Percentiles rank a stretch among this genome's conserved stretches.
These are phyloP conservation scores for Podospora didyma DNA, from an alignment of 495 filamentous ascomycete genomes.

Conservation along the genomic window DNA sequence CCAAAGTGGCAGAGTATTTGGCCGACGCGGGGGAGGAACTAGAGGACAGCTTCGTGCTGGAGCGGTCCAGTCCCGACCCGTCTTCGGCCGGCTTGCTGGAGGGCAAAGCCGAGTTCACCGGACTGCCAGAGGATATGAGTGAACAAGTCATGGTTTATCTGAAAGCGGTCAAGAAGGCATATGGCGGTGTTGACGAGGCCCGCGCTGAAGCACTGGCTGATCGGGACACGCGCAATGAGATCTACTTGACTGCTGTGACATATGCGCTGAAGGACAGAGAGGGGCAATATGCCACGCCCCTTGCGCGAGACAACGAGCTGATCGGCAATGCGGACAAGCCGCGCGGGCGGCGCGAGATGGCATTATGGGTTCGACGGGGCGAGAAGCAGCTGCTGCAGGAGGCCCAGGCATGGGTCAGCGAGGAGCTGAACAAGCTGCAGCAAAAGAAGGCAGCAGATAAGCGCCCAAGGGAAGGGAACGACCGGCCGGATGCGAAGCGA, in stretches of 20 bases:
- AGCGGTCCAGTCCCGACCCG: constrained; percentile 37
- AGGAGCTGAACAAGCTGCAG: constrained; percentile 9
- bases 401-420: constrained; percentile 25
- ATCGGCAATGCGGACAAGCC: constrained; percentile 30
- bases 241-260: constrained; percentile 33
- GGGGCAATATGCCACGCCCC: constrained; percentile 57
- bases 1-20: constrained; percentile 12
- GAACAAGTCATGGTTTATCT: constrained; percentile 37
- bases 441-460: not conserved
- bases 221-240: constrained; percentile 35
- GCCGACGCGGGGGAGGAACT: constrained; percentile 34
- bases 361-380: constrained; percentile 70
- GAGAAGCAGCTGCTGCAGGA: constrained; percentile 70
- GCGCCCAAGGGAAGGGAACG: not conserved
- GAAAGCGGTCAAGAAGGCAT: constrained; percentile 38
- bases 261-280: constrained; percentile 39
- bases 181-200: not conserved
- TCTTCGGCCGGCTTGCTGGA: too few relatives aligned
- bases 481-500: constrained; percentile 18
- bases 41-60: constrained; percentile 43
- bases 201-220: constrained; percentile 29
- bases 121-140: constrained; percentile 33
- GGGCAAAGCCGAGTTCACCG: too few relatives aligned
- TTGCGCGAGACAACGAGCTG: constrained; percentile 58
- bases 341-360: constrained; percentile 53